Conservation (phyloP, 2,329 filamentous ascomycete genomes). For the Camptophora hylomeconis region DNA sequence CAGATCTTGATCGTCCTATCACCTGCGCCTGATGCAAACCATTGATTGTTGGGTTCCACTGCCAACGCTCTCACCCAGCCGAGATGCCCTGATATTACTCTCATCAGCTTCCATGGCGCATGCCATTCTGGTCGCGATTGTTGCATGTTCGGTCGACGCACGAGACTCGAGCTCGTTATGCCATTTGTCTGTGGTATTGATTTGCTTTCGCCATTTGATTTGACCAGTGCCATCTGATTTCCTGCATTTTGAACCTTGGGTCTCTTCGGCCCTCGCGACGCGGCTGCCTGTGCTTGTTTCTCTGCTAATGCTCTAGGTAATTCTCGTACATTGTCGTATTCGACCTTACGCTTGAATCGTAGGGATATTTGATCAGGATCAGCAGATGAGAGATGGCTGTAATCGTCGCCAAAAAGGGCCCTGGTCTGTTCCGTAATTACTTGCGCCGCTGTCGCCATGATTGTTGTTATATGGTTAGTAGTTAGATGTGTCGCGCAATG, state of each 20-base stretch:
- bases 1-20: constrained; percentile 98
- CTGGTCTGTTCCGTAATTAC: constrained; percentile 32
- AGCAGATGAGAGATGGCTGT: constrained; percentile 30
- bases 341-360: constrained; percentile 34
- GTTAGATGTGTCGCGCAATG: too few relatives aligned
- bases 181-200: constrained; percentile 27
- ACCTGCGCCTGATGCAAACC: constrained; percentile 91
- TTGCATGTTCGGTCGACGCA: constrained; percentile 50
- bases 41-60: constrained; percentile 91
- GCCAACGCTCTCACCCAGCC: constrained; percentile 86
- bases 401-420: constrained; percentile 35
- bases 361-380: constrained; percentile 30
- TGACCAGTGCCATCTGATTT: constrained; percentile 57
- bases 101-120: constrained; percentile 94
- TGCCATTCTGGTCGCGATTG: constrained; percentile 86
- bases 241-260: constrained; percentile 40
- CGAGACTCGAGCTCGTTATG: constrained; percentile 32
- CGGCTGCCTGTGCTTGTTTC: constrained; percentile 55
- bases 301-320: constrained; percentile 66
- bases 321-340: constrained; percentile 67
- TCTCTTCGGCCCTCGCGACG: constrained; percentile 52
- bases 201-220: constrained; percentile 23
- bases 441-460: constrained; percentile 18
- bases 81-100: constrained; percentile 90
- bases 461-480: too few relatives aligned